Percentiles rank a stretch among this genome's conserved stretches.
These are phyloP conservation scores for Ananas comosus DNA, from an alignment of 176 grass and related monocot species.

Conservation along the genomic window DNA sequence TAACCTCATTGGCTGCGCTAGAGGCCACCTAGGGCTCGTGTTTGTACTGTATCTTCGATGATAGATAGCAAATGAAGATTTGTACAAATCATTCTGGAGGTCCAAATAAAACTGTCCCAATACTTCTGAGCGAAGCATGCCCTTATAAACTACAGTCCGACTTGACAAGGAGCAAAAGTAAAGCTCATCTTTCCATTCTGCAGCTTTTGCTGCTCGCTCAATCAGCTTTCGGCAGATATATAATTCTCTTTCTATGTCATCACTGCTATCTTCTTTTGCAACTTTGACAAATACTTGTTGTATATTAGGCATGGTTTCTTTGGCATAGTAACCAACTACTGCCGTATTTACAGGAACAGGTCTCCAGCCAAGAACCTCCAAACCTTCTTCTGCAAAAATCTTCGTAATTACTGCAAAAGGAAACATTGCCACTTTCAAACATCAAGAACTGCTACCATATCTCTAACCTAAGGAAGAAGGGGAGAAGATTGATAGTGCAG, in stretches of 20 bases:
- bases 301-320: constrained; percentile 96
- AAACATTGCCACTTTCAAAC: constrained; percentile 29
- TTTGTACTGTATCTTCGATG: constrained; percentile 99
- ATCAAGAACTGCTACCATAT: constrained; percentile 3
- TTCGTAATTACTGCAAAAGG: constrained; percentile 60
- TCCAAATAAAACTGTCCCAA: constrained; percentile 97
- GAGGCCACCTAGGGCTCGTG: constrained; percentile 95
- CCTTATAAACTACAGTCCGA: constrained; percentile 93
- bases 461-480: no score
- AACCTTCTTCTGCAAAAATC: constrained; percentile 75
- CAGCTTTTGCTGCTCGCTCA: constrained; percentile 53
- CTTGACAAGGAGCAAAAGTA: constrained; percentile 95
- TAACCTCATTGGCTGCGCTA: constrained; percentile 98
- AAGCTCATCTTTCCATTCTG: constrained; percentile 72
- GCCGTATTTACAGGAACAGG: constrained; percentile 67
- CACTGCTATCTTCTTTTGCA: constrained; percentile 72
- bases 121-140: constrained; percentile 96
- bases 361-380: constrained; percentile 96
- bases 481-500: no score
- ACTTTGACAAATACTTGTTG: constrained; percentile 84
- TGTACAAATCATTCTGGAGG: constrained; percentile 73
- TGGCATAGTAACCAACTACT: constrained; percentile 78
- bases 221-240: constrained; percentile 94
- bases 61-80: constrained; percentile 93
- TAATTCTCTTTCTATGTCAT: constrained; percentile 97